Evolutionary conservation across 176 grass and related monocot genomes (phyloP).

Genomic region (Lolium rigidum): DNA sequence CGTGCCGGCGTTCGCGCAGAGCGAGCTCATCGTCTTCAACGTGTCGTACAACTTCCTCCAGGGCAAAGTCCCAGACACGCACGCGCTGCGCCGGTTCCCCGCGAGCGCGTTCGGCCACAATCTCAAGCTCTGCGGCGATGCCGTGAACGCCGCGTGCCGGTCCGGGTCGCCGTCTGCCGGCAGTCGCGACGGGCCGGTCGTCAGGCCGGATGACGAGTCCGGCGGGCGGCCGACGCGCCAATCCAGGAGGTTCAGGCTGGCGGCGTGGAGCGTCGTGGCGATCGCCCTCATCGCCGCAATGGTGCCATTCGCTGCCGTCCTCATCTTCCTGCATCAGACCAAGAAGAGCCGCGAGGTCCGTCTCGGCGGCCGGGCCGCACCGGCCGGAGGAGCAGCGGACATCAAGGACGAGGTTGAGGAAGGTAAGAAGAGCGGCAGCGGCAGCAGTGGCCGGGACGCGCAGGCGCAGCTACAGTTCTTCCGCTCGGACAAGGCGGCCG

Average conservation of each 20-base stretch:
- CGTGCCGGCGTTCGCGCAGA: conserved; percentile 73
- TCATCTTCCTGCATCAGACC: conserved; percentile 58
- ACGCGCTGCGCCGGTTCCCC: conserved; percentile 55
- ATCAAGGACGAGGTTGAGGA: conserved; percentile 63
- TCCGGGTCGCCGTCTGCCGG: not conserved
- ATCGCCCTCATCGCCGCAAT: conserved; percentile 52
- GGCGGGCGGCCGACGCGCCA: not conserved
- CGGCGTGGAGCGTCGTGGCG: conserved; percentile 55
- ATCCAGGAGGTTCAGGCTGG: conserved; percentile 25
- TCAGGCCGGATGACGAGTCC: not conserved
- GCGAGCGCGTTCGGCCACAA: conserved; percentile 73
- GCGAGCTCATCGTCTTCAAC: conserved; percentile 59
- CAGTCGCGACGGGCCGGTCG: not conserved
- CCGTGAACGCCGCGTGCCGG: conserved; percentile 43
- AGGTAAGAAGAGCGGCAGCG: conserved; percentile 34
- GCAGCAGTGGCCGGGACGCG: conserved; percentile 46
- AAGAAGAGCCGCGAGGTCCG: conserved; percentile 58
- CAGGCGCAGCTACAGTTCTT: conserved; percentile 65
- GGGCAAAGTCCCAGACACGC: conserved; percentile 64
- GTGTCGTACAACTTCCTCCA: conserved; percentile 95
- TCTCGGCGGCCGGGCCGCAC: conserved; percentile 37
- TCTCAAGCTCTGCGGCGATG: conserved; percentile 66
- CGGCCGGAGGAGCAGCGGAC: conserved; percentile 47
- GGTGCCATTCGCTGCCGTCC: conserved; percentile 58
- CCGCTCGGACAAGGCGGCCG: conserved; percentile 43